A percentile compares a stretch with the other conserved stretches of the same genome.
Conservation (phyloP, 768 basidiomycete species). For the Calocybe indica region DNA sequence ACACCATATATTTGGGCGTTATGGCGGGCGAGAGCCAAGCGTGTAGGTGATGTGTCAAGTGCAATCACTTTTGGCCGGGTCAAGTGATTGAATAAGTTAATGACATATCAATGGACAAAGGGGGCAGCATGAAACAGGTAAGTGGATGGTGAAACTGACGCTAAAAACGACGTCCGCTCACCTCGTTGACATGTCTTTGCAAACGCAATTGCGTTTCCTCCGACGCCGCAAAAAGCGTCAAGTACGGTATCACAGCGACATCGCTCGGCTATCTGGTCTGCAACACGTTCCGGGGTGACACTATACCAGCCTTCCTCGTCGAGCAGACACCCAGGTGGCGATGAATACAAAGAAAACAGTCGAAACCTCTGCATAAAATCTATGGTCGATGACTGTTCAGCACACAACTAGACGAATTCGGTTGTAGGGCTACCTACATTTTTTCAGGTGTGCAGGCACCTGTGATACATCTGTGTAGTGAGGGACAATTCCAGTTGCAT, state of each 20-base stretch:
- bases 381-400: constrained; percentile 22
- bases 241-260: constrained; percentile 82
- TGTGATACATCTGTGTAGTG: constrained; percentile 58
- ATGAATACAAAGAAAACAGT: constrained; percentile 72
- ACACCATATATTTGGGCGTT: constrained; percentile 95
- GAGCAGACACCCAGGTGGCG: constrained; percentile 69
- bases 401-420: neutral
- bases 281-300: constrained; percentile 92
- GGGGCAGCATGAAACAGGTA: no score
- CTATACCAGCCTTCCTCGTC: constrained; percentile 99
- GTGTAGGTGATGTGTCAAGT: constrained; percentile 75
- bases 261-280: constrained; percentile 86
- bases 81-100: neutral
- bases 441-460: constrained; percentile 73
- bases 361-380: constrained; percentile 85
- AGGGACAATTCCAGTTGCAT: constrained; percentile 70
- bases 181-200: constrained; percentile 94
- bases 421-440: constrained; percentile 53
- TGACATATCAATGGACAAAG: neutral
- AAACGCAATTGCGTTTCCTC: constrained; percentile 96
- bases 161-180: constrained; percentile 27
- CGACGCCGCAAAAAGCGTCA: constrained; percentile 97
- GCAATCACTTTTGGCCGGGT: constrained; percentile 68
- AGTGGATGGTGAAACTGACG: neutral
- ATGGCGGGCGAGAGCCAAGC: constrained; percentile 88